Percentiles rank a stretch among this genome's conserved stretches.
Conservation (phyloP, 1,139 yeast genomes). For the Lodderomyces jiufengensis region DNA sequence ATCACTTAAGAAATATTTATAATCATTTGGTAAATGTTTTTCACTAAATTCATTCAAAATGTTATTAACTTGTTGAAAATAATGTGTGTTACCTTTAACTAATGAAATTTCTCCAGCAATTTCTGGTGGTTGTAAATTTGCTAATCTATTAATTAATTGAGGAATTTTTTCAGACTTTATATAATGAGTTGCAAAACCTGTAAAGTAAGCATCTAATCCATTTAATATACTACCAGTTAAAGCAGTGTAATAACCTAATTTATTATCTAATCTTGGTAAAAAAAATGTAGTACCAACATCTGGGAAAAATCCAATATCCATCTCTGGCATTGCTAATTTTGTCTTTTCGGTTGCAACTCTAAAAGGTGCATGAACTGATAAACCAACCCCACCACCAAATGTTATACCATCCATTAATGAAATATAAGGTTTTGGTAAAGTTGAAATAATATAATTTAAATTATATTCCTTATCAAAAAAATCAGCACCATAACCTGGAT, state of each 20-base stretch:
- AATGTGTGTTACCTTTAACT: slow-evolving; percentile 24
- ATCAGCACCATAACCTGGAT: slow-evolving; percentile 52
- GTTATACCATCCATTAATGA: slow-evolving; percentile 88
- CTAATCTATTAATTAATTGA: slow-evolving; percentile 60
- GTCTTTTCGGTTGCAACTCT: slow-evolving; percentile 89
- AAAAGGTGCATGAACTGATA: slow-evolving; percentile 90
- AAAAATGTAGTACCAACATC: slow-evolving; percentile 95
- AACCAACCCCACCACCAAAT: slow-evolving; percentile 98
- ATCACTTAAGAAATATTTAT: slow-evolving; percentile 54
- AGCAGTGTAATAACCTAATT: slow-evolving; percentile 81
- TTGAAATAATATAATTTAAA: slow-evolving; percentile 73
- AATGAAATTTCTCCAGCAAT: slow-evolving; percentile 20
- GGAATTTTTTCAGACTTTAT: slow-evolving; percentile 64
- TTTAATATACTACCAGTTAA: slow-evolving; percentile 76
- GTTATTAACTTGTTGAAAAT: slow-evolving; percentile 59
- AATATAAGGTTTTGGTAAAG: slow-evolving; percentile 80
- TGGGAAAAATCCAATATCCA: slow-evolving; percentile 94
- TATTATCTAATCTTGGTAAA: slow-evolving; percentile 76
- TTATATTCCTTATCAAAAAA: slow-evolving; percentile 82
- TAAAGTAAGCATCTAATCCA: slow-evolving; percentile 76
- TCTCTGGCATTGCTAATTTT: slow-evolving; percentile 95
- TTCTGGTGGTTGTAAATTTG: slow-evolving; percentile 49
- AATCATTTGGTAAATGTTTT: slow-evolving; percentile 62
- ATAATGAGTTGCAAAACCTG: slow-evolving; percentile 90
- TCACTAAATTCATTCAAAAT: slow-evolving; percentile 75